Evolutionary conservation across 306 rosid genomes (phyloP).

Genomic region (Inga oerstediana): DNA sequence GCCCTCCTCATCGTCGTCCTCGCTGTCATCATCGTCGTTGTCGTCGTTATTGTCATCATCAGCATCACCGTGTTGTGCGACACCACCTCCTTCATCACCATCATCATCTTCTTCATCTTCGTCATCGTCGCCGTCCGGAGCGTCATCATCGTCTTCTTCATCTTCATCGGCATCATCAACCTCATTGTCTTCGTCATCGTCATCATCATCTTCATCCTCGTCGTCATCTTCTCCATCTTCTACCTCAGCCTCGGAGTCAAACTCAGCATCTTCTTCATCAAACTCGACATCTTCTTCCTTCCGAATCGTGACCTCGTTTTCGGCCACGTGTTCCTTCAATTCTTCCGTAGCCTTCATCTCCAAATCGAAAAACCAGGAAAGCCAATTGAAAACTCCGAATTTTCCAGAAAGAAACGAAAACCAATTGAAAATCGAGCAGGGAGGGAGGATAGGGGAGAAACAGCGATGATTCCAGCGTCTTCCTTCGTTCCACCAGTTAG

Average conservation of each 20-base stretch:
- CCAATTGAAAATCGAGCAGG: constrained; percentile 37
- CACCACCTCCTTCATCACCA: constrained; percentile 44
- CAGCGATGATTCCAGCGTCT: constrained; percentile 51
- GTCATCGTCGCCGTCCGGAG: constrained; percentile 55
- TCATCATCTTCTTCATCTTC: constrained; percentile 51
- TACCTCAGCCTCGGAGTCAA: constrained; percentile 43
- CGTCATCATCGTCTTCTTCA: constrained; percentile 48
- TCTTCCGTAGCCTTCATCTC: constrained; percentile 68
- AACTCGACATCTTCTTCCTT: constrained; percentile 41
- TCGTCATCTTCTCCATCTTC: constrained; percentile 58
- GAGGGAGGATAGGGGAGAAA: constrained; percentile 34
- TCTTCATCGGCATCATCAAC: constrained; percentile 34
- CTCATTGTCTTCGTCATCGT: constrained; percentile 35
- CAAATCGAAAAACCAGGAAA: constrained; percentile 18
- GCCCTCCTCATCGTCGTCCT: constrained; percentile 20
- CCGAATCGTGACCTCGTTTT: constrained; percentile 43
- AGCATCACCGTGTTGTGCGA: constrained; percentile 34
- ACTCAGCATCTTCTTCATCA: constrained; percentile 43
- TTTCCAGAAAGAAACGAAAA: constrained; percentile 27
- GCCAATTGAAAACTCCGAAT: constrained; percentile 15
- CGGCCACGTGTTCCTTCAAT: constrained; percentile 52
- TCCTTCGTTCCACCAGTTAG: constrained; percentile 71
- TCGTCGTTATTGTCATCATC: constrained; percentile 36
- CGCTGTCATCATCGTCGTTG: constrained; percentile 10
- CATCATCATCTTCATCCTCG: constrained; percentile 49